Evolutionary conservation across 768 basidiomycete genomes (phyloP).

Genomic region (Rossbeevera mucosa): DNA sequence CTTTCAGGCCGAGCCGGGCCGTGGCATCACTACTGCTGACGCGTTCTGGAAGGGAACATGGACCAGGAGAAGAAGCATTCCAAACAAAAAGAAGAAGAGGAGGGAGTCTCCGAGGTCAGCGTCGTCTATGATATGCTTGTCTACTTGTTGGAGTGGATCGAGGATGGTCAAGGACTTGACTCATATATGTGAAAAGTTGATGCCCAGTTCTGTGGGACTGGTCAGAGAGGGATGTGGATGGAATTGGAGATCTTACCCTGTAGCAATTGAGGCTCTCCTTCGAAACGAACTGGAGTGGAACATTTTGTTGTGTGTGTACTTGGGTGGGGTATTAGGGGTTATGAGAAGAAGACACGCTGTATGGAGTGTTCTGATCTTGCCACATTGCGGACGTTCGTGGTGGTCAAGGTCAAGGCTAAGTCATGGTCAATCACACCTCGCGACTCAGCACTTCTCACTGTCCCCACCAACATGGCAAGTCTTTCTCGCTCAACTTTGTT

Average conservation of each 20-base stretch:
- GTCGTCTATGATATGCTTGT: slow-evolving; percentile 97
- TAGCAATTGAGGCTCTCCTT: slow-evolving; percentile 92
- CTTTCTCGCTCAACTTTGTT: background rate
- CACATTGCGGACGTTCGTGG: slow-evolving; percentile 49
- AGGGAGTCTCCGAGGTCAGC: slow-evolving; percentile 96
- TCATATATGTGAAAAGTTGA: slow-evolving; percentile 95
- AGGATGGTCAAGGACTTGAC: slow-evolving; percentile 93
- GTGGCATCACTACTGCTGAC: too few relatives aligned
- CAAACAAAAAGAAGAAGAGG: slow-evolving; percentile 93
- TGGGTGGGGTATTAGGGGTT: slow-evolving; percentile 47
- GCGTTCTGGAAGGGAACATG: slow-evolving; percentile 30
- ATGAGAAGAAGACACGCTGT: slow-evolving; percentile 56
- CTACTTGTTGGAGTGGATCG: slow-evolving; percentile 79
- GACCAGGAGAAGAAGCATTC: slow-evolving; percentile 86
- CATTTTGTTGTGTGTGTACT: slow-evolving; percentile 48
- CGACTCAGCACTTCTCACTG: too few relatives aligned
- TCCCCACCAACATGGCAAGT: too few relatives aligned
- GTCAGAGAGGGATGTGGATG: background rate
- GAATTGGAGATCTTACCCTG: slow-evolving; percentile 57
- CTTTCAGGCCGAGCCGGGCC: too few relatives aligned
- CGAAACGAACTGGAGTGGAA: slow-evolving; percentile 80
- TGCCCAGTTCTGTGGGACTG: slow-evolving; percentile 74
- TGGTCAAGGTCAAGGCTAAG: too few relatives aligned
- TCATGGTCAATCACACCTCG: too few relatives aligned
- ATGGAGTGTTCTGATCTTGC: slow-evolving; percentile 63